These are phyloP conservation scores for Thermothelomyces thermophilus DNA, from an alignment of 2,329 filamentous ascomycete species.

Conservation along the genomic window DNA sequence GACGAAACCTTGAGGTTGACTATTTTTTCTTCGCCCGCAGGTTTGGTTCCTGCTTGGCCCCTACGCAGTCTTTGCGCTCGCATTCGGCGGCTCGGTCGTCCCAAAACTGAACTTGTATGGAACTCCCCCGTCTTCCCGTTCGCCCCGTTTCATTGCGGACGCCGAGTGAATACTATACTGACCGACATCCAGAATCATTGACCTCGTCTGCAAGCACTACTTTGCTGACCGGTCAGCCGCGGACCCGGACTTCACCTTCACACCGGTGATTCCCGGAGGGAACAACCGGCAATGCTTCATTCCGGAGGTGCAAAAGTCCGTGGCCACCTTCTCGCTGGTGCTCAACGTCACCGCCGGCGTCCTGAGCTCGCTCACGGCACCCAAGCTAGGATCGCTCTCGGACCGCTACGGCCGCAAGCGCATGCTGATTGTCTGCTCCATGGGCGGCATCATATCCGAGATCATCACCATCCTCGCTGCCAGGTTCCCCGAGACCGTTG, in stretches of 20 bases:
- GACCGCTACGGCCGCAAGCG: constrained; percentile 77
- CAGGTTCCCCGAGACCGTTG: constrained; percentile 62
- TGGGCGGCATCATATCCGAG: constrained; percentile 70
- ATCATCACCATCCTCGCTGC: constrained; percentile 72
- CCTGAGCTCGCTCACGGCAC: constrained; percentile 73
- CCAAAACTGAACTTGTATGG: constrained; percentile 74
- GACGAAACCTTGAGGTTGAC: background rate
- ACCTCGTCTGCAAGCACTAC: constrained; percentile 77
- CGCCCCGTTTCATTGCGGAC: no score
- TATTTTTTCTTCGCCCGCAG: constrained; percentile 33
- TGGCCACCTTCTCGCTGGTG: constrained; percentile 72
- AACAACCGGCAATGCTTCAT: constrained; percentile 76
- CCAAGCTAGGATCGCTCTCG: constrained; percentile 76
- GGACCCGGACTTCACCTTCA: constrained; percentile 53
- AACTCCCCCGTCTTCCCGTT: no score
- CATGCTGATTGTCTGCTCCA: constrained; percentile 65
- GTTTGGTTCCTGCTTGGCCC: constrained; percentile 78
- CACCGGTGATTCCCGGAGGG: constrained; percentile 59
- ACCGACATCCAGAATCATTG: constrained; percentile 51
- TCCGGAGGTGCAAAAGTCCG: constrained; percentile 68
- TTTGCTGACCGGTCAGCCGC: constrained; percentile 58
- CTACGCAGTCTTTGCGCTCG: constrained; percentile 74
- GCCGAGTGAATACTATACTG: background rate
- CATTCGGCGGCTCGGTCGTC: constrained; percentile 78
- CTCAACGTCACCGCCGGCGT: constrained; percentile 68